phyloP scores from a whole-genome alignment of 2,329 filamentous ascomycete species.

The Lecanicillium sp. region DNA sequence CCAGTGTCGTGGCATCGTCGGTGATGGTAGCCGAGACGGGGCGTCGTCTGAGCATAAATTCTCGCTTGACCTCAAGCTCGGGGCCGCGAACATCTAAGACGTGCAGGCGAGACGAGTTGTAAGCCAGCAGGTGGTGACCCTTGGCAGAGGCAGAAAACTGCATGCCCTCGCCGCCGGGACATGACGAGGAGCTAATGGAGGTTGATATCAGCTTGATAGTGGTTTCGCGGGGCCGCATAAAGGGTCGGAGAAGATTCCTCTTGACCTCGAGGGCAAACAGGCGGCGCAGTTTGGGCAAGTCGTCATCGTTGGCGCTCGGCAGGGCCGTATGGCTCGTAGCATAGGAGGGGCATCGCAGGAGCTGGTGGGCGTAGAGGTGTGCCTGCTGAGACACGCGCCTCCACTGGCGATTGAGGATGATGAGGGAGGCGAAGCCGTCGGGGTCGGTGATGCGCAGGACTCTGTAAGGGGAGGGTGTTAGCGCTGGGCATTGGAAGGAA shows the following conservation, averaged over 20 bases:
- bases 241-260: conserved; percentile 70
- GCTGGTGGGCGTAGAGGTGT: conserved; percentile 55
- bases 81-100: conserved; percentile 60
- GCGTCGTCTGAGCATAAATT: conserved; percentile 71
- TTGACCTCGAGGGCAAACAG: conserved; percentile 65
- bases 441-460: conserved; percentile 54
- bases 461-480: conserved; percentile 29
- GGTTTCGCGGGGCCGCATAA: conserved; percentile 61
- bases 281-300: conserved; percentile 53
- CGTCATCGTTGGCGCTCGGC: conserved; percentile 32
- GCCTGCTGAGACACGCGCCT: conserved; percentile 54
- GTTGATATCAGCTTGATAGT: conserved; percentile 75
- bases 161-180: conserved; percentile 77
- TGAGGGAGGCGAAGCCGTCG: conserved; percentile 58
- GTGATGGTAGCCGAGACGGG: conserved; percentile 71
- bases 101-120: conserved; percentile 80
- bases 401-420: conserved; percentile 60
- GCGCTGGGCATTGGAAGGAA: conserved; percentile 4
- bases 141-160: conserved; percentile 73
- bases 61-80: conserved; percentile 58
- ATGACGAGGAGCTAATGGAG: conserved; percentile 75
- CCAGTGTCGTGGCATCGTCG: conserved; percentile 68
- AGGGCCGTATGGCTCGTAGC: conserved; percentile 39
- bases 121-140: conserved; percentile 67
- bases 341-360: conserved; percentile 54